Percentiles rank a stretch among this genome's conserved stretches.
phyloP scores from a whole-genome alignment of 2,329 filamentous ascomycete species.

The Akanthomyces dipterigenus region DNA sequence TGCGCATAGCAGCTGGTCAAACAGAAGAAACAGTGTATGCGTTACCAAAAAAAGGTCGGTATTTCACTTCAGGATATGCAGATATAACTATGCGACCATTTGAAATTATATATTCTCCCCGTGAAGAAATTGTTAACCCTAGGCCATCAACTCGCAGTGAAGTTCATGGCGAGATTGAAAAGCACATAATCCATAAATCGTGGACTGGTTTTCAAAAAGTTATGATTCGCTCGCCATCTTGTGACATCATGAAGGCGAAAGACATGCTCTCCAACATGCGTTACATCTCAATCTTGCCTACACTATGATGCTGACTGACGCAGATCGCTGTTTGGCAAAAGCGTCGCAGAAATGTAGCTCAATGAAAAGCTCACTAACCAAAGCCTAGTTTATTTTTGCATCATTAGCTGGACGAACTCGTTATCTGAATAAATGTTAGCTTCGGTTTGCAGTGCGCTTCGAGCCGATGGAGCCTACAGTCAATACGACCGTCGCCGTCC shows the following conservation, averaged over 20 bases:
- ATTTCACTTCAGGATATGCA: background rate
- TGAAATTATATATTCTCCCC: background rate
- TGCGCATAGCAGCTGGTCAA: background rate
- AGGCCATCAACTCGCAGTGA: background rate
- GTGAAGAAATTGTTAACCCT: background rate
- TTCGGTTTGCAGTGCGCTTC: background rate
- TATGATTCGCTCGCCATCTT: background rate
- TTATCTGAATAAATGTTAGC: slow-evolving; percentile 52
- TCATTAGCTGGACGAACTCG: slow-evolving; percentile 91
- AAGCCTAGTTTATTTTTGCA: slow-evolving; percentile 67
- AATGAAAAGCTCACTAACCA: background rate
- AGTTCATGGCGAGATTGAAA: background rate
- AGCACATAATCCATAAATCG: slow-evolving; percentile 1
- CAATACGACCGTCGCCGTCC: slow-evolving; percentile 81
- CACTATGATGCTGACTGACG: background rate
- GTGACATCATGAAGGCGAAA: background rate
- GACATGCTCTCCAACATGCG: background rate
- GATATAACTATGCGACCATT: background rate
- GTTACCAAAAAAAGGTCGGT: too few relatives aligned
- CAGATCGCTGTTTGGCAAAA: background rate
- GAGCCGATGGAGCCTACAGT: slow-evolving; percentile 53
- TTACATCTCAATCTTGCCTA: background rate
- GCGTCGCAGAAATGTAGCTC: background rate
- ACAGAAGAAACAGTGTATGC: background rate
- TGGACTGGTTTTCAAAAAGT: background rate